Evolutionary conservation across 129 eudicot species (phyloP).

Genomic region (Apium graveolens): DNA sequence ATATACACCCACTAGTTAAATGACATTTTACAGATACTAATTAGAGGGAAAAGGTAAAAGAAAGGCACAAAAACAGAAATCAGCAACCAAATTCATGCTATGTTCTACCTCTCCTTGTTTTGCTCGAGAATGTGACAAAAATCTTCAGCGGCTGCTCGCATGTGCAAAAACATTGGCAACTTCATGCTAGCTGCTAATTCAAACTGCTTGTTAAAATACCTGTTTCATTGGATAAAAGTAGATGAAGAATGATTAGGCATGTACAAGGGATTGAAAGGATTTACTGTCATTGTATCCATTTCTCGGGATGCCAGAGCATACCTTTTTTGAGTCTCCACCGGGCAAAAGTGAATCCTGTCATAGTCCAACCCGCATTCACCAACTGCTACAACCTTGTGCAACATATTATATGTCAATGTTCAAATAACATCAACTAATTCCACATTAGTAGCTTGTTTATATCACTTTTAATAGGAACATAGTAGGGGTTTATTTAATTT

Average conservation of each 20-base stretch:
- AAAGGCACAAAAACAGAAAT: not conserved
- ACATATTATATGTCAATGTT: conserved; percentile 7
- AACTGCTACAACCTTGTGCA: conserved; percentile 85
- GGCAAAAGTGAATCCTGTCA: conserved; percentile 93
- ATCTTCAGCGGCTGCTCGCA: conserved; percentile 95
- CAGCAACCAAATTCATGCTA: not conserved
- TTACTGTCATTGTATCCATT: not conserved
- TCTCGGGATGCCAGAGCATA: conserved; percentile 24
- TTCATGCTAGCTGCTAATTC: conserved; percentile 74
- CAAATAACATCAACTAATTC: not conserved
- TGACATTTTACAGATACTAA: not conserved
- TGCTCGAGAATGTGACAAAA: conserved; percentile 76
- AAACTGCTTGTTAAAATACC: conserved; percentile 95
- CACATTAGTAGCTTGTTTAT: not conserved
- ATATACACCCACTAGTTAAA: not conserved
- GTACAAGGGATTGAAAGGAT: not conserved
- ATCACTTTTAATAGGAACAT: not conserved
- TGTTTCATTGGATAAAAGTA: conserved; percentile 17
- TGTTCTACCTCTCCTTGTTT: conserved; percentile 59
- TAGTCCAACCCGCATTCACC: conserved; percentile 99
- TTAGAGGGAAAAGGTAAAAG: not conserved
- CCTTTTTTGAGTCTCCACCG: conserved; percentile 83
- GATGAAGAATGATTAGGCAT: not conserved
- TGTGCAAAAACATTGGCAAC: conserved; percentile 98
- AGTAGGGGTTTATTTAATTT: not conserved